Evolutionary conservation across 495 filamentous ascomycete genomes (phyloP), one percentile per base, ranked within the genome.

Genomic region (Chaetomium tenue): DNA sequence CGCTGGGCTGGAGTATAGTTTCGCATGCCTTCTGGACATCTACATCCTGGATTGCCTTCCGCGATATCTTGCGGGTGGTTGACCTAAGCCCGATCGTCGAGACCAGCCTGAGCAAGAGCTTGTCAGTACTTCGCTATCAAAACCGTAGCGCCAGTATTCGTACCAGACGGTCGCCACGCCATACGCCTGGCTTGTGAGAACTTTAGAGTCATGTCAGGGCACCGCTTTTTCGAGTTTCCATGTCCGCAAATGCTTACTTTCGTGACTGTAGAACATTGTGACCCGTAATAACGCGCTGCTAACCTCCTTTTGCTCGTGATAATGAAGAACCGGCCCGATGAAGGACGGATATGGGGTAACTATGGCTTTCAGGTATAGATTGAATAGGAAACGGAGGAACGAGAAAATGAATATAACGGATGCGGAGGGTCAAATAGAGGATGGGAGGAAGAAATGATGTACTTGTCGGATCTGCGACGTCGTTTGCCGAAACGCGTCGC

Each of bases 151-250:
- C 9, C 30, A 30, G 44, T 30, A 47, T 61, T 72, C 86, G 74
- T 81, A 96, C 93, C 94, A 98, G 57, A 98, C 87, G 2, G 93
- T 97, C 5, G 93, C 91, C 60, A 98, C 91, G 33, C 94, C 94
- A 80, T 96, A 88, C 72, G 92, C 88, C 48, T 88, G 87, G 52
- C 85, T 92, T 6, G 91, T 96, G 60, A 98, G 87, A 64, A 98
- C 92, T 96, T 40, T 15, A 26, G 63, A 20, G 30, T 6, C 6
- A 9, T 65, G 63, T 73, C 13, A 74, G 68, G 40, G 63, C 28
- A 12, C 6, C n/a, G 7, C 51, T 11, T 26, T 42, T 22, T 52
- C 11, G 9, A 5, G 30, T 5, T 37, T 2, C 6, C 39, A 16
- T 13, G 12, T 1, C 0, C 16, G 22, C 37, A 9, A 6, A 44